Evolutionary conservation across 441 rosid genomes (phyloP), one percentile per base, ranked within the genome.

Genomic region (Lepidium campestre): DNA sequence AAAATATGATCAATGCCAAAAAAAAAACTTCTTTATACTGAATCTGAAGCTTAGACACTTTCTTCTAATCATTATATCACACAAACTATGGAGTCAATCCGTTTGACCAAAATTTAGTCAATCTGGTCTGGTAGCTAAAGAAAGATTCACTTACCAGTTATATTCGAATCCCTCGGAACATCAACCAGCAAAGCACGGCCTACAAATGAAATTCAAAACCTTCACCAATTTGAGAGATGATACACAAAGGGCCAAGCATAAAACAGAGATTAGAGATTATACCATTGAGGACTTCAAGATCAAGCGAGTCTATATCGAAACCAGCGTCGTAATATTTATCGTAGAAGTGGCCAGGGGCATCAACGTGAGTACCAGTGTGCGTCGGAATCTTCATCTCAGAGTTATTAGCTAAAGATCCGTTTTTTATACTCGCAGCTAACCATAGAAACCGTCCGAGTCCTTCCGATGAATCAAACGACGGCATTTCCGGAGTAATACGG

Each of bases 291-390:
- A 84, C 82, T 58, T 65, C 80, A 40, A 90, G 80, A 62, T 90
- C 92, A 29, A 90, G 94, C 1, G 94, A 76, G 47, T 85, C 88
- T 1, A 82, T 81, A 68, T 90, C 91, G 6, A 78, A 90, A 0
- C 92, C 87, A 61, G 97, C 94, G 23, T 90, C 90, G 39, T 76
- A 86, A 53, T 86, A 90, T 10, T 75, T 67, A n/a, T 87, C 88
- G 32, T 72, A 84, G 58, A 86, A 59, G 63, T 90, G 94, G 0
- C 92, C 90, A 2, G 96, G 94, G 0, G 96, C 82, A 68, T 90
- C 97, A 29, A 87, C 81, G 52, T 90, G 96, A 13, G 96, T 87
- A 22, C 93, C 96, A 3, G 88, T 76, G 68, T 89, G 96, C 2
- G 83, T 58, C 1, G 83, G 78, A 6, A 89, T 70, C 80, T 84